Evolutionary conservation across 495 filamentous ascomycete species (phyloP).

Genomic region (Aspergillus incahuasiensis): DNA sequence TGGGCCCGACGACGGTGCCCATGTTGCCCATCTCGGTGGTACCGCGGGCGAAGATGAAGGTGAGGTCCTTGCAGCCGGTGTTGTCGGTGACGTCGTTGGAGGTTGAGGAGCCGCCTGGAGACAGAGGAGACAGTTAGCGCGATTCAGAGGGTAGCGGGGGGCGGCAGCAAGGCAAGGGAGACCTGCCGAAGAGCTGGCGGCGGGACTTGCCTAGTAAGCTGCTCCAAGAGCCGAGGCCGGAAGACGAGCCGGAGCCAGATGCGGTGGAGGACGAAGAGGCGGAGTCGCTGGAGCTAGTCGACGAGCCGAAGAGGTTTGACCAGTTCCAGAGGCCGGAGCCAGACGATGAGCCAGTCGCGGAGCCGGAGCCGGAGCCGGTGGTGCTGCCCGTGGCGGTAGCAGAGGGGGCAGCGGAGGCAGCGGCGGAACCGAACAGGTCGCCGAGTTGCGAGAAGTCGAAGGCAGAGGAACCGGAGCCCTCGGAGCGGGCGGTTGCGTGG

Average conservation of each 20-base stretch:
- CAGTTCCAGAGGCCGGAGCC: neutral
- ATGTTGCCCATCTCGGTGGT: conserved; percentile 54
- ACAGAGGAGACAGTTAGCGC: neutral
- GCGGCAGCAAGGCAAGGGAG: neutral
- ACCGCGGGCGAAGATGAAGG: conserved; percentile 57
- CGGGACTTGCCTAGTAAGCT: conserved; percentile 1
- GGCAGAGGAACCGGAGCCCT: neutral
- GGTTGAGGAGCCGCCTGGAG: conserved; percentile 25
- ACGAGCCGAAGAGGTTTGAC: neutral
- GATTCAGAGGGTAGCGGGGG: too few species aligned
- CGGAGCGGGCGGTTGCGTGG: neutral
- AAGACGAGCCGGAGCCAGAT: neutral
- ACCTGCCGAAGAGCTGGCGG: neutral
- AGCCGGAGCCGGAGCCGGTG: conserved; percentile 2
- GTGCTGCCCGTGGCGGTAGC: neutral
- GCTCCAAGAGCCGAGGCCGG: neutral
- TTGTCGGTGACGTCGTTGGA: conserved; percentile 42
- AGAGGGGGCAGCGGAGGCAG: neutral
- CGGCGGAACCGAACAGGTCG: neutral
- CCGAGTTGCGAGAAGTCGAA: neutral
- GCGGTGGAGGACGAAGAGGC: neutral
- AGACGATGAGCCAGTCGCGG: neutral
- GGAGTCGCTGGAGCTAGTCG: neutral
- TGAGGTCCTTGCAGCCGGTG: conserved; percentile 40
- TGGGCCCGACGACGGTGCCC: conserved; percentile 52